Percentiles rank a stretch among this genome's conserved stretches.
phyloP scores from a whole-genome alignment of 1,139 yeast species.

The Saccharomyces hybrid region DNA sequence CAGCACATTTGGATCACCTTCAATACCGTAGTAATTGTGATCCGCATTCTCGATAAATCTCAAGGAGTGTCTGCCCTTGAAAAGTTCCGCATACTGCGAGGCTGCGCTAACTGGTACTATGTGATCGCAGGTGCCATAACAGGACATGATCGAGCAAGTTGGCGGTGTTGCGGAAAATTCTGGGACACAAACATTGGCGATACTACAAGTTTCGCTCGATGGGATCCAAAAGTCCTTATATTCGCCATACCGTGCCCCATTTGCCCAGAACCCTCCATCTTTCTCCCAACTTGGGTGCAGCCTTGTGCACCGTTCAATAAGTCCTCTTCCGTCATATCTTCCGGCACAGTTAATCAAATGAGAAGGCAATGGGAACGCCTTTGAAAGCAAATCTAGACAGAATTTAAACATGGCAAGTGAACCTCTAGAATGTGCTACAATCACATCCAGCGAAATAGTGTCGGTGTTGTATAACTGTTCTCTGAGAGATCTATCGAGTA shows the following conservation, averaged over 20 bases:
- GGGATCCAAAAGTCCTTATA: constrained; percentile 39
- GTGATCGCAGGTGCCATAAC: constrained; percentile 64
- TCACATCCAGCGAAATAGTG: constrained; percentile 42
- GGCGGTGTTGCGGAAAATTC: constrained; percentile 39
- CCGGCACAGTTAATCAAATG: constrained; percentile 66
- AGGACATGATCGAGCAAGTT: constrained; percentile 50
- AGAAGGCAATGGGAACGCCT: constrained; percentile 40
- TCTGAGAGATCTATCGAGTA: constrained; percentile 11
- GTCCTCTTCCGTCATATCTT: constrained; percentile 42
- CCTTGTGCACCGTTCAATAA: constrained; percentile 26
- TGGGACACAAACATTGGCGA: constrained; percentile 46
- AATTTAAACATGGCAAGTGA: constrained; percentile 70
- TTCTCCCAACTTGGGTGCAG: constrained; percentile 32
- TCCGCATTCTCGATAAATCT: constrained; percentile 61
- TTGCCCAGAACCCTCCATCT: constrained; percentile 35
- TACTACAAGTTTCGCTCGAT: constrained; percentile 45
- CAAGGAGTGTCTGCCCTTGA: constrained; percentile 53
- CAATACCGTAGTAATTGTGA: constrained; percentile 65
- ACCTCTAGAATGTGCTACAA: constrained; percentile 78
- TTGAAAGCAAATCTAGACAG: constrained; percentile 30
- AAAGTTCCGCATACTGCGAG: constrained; percentile 47
- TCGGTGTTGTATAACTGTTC: constrained; percentile 39
- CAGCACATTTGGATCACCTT: constrained; percentile 34
- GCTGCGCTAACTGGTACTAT: constrained; percentile 58
- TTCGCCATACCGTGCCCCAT: constrained; percentile 47